phyloP scores from a whole-genome alignment of 768 basidiomycete species.

The Mycena epipterygia region DNA sequence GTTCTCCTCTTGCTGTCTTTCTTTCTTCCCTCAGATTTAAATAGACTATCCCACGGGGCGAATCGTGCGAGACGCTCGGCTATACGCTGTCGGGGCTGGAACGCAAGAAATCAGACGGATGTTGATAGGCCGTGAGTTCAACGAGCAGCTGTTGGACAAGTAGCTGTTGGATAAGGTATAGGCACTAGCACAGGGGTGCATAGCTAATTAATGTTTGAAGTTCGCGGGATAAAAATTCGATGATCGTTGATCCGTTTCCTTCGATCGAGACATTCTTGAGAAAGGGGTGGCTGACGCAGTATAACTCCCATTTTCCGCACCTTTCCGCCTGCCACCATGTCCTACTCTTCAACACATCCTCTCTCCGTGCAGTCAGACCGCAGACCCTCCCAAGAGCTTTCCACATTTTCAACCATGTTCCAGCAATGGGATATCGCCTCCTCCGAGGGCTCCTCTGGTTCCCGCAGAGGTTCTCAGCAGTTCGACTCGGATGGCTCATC shows the following conservation, averaged over 20 bases:
- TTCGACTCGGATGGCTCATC: not conserved
- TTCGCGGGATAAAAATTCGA: conserved; percentile 7
- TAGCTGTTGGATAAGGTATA: conserved; percentile 7
- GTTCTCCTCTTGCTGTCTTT: conserved; percentile 3
- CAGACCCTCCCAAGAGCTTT: conserved; percentile 18
- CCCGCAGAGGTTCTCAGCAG: conserved; percentile 8
- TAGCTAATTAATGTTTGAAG: not conserved
- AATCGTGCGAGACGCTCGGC: conserved; percentile 85
- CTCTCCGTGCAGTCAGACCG: not conserved
- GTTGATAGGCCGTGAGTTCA: conserved; percentile 95
- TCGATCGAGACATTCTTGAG: not conserved
- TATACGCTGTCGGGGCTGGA: conserved; percentile 97
- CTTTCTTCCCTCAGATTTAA: conserved; percentile 1
- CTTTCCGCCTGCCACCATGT: conserved; percentile 9
- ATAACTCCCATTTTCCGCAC: conserved; percentile 4
- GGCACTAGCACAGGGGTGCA: conserved; percentile 16
- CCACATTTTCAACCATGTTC: conserved; percentile 24
- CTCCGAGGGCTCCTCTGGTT: not conserved
- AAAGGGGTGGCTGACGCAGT: not conserved
- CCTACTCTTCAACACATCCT: conserved; percentile 3
- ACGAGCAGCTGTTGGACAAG: conserved; percentile 64
- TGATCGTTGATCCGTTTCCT: not conserved
- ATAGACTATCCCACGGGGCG: conserved; percentile 93
- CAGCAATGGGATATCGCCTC: conserved; percentile 30
- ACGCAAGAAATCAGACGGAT: conserved; percentile 96